Conservation (phyloP, 768 basidiomycete species). For the Gloeopeniophorella convolvens region DNA sequence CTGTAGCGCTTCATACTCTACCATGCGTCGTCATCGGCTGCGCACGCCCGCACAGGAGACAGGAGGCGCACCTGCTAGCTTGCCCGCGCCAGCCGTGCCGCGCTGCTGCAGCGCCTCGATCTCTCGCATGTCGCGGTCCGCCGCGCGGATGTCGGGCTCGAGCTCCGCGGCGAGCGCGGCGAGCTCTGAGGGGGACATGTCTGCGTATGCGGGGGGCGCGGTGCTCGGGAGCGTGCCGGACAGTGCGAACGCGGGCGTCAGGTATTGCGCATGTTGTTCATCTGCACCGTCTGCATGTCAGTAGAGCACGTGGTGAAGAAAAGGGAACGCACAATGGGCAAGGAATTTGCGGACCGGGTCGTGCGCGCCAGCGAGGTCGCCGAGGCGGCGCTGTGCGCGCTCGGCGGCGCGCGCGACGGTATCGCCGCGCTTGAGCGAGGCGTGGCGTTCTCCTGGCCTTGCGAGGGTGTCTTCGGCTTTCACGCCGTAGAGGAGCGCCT, state of each 20-base stretch:
- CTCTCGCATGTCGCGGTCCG: conserved; percentile 76
- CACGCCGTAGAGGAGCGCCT: conserved; percentile 66
- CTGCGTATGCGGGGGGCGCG: conserved; percentile 47
- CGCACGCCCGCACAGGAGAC: background rate
- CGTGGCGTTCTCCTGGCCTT: conserved; percentile 34
- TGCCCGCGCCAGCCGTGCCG: conserved; percentile 67
- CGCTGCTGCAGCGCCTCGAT: conserved; percentile 64
- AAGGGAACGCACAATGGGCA: conserved; percentile 50
- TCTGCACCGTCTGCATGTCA: conserved; percentile 36
- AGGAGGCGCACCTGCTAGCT: conserved; percentile 44
- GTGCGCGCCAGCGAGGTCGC: conserved; percentile 54
- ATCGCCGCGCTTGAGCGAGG: conserved; percentile 43
- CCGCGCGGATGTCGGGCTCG: conserved; percentile 78
- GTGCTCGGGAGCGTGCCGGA: conserved; percentile 48
- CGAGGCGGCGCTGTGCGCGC: conserved; percentile 51
- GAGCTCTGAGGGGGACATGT: conserved; percentile 61
- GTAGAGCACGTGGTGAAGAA: background rate
- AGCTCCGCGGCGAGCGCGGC: conserved; percentile 70
- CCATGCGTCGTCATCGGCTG: background rate
- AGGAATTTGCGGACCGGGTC: conserved; percentile 73
- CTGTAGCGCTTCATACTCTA: conserved; percentile 58
- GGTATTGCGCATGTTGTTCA: conserved; percentile 65
- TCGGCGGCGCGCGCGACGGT: conserved; percentile 54
- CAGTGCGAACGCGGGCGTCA: conserved; percentile 71
- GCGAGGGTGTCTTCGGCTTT: conserved; percentile 34